Base-by-base conservation (phyloP, 2,329 filamentous ascomycete genomes). In the Alternaria longipes region DNA sequence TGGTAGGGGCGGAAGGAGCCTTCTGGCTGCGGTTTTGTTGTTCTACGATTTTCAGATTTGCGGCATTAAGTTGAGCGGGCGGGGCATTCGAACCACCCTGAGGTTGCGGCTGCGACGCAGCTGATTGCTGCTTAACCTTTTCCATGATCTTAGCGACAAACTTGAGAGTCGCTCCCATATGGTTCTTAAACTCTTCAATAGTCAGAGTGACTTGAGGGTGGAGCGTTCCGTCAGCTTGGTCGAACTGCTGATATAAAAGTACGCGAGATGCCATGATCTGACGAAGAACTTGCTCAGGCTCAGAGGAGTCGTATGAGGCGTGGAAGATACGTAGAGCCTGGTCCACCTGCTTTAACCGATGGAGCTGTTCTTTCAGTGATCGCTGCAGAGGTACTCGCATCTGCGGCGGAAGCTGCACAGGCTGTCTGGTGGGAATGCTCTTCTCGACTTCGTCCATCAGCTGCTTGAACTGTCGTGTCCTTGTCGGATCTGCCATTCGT, bases 11-110 rank as follows among this genome's bases (percentile, higher is more conserved):
- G 45, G 80, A 78, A 47, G 84, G 83, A 47, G 81, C 76, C 66
- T 79, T 81, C 63, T 84, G 78, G 58, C 84, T 81, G 60, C 84
- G 82, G 59, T 84, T 81, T 51, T 75, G 78, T 78, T 67, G 82
- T 79, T 74, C 82, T 79, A 67, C 82, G 65, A 65, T 73, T 63
- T 72, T 77, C 59, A 78, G 67, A 56, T 79, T 79, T 26, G 71
- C 76, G 44, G 74, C 75, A 60, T 77, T 80, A 42, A 80, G 69
- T 65, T 77, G 74, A 54, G 71, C 67, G 51, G 67, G 68, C 50
- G 67, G 59, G 49, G 60, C 56, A 56, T 61, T 65, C 47, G 64
- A 61, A 59, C 60, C 55, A 59, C 59, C 55, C 58, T 68, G 66
- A 41, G 55, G 30, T 30, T 68, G 64, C 46, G 69, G 67, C 32